Evolutionary conservation across 2,329 filamentous ascomycete genomes (phyloP), one percentile per base, ranked within the genome.

Genomic region (Bipolaris victoriae): DNA sequence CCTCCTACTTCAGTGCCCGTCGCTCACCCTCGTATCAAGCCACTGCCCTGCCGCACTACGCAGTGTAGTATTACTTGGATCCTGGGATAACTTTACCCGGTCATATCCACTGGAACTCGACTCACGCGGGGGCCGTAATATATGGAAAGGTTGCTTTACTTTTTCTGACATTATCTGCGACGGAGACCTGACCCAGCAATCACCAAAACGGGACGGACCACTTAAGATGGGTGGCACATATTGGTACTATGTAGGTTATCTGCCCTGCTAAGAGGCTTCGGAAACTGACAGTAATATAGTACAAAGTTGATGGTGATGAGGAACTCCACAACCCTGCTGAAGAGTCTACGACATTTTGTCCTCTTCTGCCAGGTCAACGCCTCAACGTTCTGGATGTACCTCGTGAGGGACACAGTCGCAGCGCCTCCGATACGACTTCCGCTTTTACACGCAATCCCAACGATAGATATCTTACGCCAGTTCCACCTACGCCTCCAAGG

Each of bases 201-300:
- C 76, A 22, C 78, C 81, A 33, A 86, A 85, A 67, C 86, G 91
- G 67, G 85, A 86, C 65, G 92, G 92, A 56, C 93, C 90, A 50
- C 83, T 97, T 63, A 95, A 90, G 77, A 97, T 97, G 90, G 93
- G 93, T 43, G 87, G 90, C 58, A 95, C 89, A 15, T 97, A 97
- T 78, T 97, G 94, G 84, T 98, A 96, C 82, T 97, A 95, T 79
- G 92, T 96, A 81, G 79, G 90, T 83, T 43, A 46, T 35, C 20
- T 41, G 49, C 49, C 49, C 13, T 26, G 6, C 15, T 18, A 36
- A 10, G 22, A 35, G 1, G 24, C 29, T 20, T 37, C 36, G 22
- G 49, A 62, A 60, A 44, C 55, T 68, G 37, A 65, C 61, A 53
- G 60, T 59, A 62, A 20, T 74, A 96, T 74, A 96, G 90, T 97